Base-by-base conservation (phyloP, 495 filamentous ascomycete species). In the Cetradonia linearis region DNA sequence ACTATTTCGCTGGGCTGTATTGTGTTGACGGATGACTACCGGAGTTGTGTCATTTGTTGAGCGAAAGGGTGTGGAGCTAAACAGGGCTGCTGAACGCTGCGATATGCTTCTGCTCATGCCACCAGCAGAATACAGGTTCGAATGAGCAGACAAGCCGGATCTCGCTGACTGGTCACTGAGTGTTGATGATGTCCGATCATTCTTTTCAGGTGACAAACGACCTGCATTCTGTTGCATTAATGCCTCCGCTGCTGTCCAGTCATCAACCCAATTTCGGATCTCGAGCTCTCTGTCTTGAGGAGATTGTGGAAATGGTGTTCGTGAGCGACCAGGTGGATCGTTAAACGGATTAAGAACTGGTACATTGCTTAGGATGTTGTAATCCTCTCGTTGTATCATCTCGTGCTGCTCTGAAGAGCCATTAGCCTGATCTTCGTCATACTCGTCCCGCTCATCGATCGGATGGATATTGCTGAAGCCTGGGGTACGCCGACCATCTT, bases 401-500 rank as follows among this genome's bases (percentile, higher is more conserved):
- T 66, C 61, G 18, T 63, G 28, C 9, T 65, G 50, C 27, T 36
- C 63, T 7, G 65, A 66, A 66, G 64, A 33, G 65, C 70, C 56
- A 56, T 66, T 57, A 60, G 68, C 57, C 59, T 59, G 6, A 27
- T 69, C 72, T 37, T 77, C 77, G 27, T 68, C 70, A 11, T 76
- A 69, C 55, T 91, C 88, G 44, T 95, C 90, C 7, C 74, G 76
- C 70, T 89, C 86, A n/a, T 83, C 76, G 68, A 89, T 88, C 5
- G 82, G 78, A 62, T 84, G 81, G 23, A 85, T 85, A 42, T 74
- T 70, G 25, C 80, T 78, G 34, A 75, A 72, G 6, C 70, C 71
- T 28, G 77, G 74, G 31, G 74, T 73, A 47, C 72, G 72, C 36
- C 76, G 71, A 44, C 67, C 72, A 30, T 81, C 80, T 38, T 77